phyloP scores from a whole-genome alignment of 257 asterid genomes.

The Craterostigma plantagineum region DNA sequence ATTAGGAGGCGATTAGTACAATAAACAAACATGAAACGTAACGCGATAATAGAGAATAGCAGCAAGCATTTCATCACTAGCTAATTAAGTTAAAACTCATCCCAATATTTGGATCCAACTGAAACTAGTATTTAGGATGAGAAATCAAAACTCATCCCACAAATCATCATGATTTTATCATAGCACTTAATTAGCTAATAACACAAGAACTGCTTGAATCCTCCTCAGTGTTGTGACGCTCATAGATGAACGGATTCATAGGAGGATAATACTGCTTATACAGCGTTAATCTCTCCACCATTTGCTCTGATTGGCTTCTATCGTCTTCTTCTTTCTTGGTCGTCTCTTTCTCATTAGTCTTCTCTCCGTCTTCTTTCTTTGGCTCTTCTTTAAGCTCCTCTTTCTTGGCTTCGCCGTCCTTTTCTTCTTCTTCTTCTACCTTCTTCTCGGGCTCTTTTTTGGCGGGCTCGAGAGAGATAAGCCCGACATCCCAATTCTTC shows the following conservation, averaged over 20 bases:
- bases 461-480: slow-evolving; percentile 30
- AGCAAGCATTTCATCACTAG: no score
- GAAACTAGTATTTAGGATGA: no score
- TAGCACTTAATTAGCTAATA: slow-evolving; percentile 17
- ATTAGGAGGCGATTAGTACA: no score
- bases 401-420: slow-evolving; percentile 18
- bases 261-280: slow-evolving; percentile 32
- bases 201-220: slow-evolving; percentile 41
- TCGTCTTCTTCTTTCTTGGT: slow-evolving; percentile 18
- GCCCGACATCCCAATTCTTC: slow-evolving; percentile 24
- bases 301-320: slow-evolving; percentile 14
- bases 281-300: slow-evolving; percentile 18
- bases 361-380: slow-evolving; percentile 11
- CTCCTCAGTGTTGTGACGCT: slow-evolving; percentile 51
- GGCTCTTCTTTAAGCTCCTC: slow-evolving; percentile 15
- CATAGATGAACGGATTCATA: slow-evolving; percentile 25
- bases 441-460: slow-evolving; percentile 31
- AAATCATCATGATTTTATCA: no score
- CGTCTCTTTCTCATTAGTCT: slow-evolving; percentile 15
- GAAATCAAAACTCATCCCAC: no score
- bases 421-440: slow-evolving; percentile 24
- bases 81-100: no score
- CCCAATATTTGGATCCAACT: no score
- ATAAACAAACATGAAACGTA: no score
- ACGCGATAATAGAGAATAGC: no score